Evolutionary conservation across 495 filamentous ascomycete species (phyloP).

Genomic region (Neurospora discreta): DNA sequence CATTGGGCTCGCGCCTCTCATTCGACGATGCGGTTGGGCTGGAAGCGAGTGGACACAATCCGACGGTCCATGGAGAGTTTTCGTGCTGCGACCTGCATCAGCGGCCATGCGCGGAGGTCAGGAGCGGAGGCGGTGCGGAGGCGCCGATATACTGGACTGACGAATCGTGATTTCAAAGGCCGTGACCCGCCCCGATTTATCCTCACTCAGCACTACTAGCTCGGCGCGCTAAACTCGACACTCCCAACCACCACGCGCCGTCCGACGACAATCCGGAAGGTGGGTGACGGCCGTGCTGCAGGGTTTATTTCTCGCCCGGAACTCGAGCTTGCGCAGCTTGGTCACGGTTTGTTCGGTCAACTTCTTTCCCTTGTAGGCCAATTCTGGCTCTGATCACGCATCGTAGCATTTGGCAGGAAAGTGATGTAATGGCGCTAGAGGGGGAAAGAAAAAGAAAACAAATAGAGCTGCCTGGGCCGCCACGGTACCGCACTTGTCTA

Average conservation of each 20-base stretch:
- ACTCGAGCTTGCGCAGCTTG: neutral
- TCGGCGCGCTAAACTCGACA: slow-evolving; percentile 10
- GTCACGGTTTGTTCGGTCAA: neutral
- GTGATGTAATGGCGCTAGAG: neutral
- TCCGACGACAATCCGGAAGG: slow-evolving; percentile 8
- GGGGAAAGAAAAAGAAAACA: neutral
- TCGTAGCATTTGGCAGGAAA: neutral
- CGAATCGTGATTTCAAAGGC: slow-evolving; percentile 1
- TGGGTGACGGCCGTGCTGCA: slow-evolving; percentile 15
- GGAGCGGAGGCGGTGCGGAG: slow-evolving; percentile 1
- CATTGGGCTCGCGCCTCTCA: slow-evolving; percentile 18
- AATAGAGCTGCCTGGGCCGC: neutral
- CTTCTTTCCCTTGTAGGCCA: neutral
- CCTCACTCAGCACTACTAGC: slow-evolving; percentile 1
- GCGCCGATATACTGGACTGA: neutral
- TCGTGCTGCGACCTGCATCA: slow-evolving; percentile 9
- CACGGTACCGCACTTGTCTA: neutral
- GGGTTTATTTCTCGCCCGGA: slow-evolving; percentile 3
- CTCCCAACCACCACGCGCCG: slow-evolving; percentile 16
- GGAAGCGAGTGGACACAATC: slow-evolving; percentile 4
- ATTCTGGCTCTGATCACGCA: neutral
- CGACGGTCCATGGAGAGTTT: neutral
- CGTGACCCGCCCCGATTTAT: neutral
- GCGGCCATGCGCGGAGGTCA: slow-evolving; percentile 4
- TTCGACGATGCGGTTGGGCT: slow-evolving; percentile 16